Percentiles rank a stretch among this genome's conserved stretches.
Evolutionary conservation across 768 basidiomycete genomes (phyloP).

Genomic region (Dioszegia crocea): DNA sequence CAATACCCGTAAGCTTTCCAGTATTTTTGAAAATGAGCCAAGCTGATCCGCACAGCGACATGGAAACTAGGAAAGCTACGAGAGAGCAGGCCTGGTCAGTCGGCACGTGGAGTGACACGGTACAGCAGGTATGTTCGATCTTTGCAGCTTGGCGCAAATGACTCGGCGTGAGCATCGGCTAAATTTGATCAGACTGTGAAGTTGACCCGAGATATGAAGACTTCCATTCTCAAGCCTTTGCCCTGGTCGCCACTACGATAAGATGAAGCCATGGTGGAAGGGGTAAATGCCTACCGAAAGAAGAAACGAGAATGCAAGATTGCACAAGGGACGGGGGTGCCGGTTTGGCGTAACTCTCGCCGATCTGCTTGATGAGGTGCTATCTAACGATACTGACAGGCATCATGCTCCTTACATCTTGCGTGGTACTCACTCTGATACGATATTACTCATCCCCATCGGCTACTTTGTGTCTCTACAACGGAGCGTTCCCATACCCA

Average conservation of each 20-base stretch:
- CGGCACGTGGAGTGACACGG: constrained; percentile 93
- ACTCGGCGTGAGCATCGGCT: not conserved
- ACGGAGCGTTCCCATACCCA: too few relatives aligned
- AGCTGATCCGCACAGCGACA: constrained; percentile 36
- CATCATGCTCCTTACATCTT: too few relatives aligned
- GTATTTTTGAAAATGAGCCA: not conserved
- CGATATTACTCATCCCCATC: too few relatives aligned
- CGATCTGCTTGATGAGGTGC: too few relatives aligned
- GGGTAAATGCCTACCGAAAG: too few relatives aligned
- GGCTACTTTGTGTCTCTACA: too few relatives aligned
- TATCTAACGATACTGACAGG: too few relatives aligned
- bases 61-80: constrained; percentile 74
- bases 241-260: constrained; percentile 45
- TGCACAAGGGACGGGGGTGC: too few relatives aligned
- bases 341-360: too few relatives aligned
- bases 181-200: constrained; percentile 67
- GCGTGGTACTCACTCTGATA: too few relatives aligned
- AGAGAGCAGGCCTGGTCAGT: constrained; percentile 90
- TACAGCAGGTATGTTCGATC: constrained; percentile 91
- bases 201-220: constrained; percentile 79
- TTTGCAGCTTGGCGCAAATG: constrained; percentile 24
- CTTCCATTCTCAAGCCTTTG: constrained; percentile 61
- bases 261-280: not conserved
- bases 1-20: constrained; percentile 72
- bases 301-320: too few relatives aligned